phyloP scores from a whole-genome alignment of 2,329 filamentous ascomycete species.

The Penicillium digitatum region DNA sequence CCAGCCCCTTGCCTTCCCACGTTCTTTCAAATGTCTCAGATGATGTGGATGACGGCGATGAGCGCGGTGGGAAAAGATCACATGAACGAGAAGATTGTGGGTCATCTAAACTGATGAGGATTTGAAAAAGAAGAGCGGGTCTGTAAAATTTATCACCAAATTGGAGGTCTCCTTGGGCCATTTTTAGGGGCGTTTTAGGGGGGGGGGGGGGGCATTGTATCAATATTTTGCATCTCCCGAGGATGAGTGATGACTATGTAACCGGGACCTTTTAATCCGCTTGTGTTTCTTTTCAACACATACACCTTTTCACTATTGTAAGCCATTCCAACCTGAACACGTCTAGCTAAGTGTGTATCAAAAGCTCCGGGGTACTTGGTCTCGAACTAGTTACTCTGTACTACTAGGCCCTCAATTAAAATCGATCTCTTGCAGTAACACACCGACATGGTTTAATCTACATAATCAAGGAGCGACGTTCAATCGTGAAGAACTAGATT shows the following conservation, averaged over 20 bases:
- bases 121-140: background rate
- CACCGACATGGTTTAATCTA: background rate
- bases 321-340: background rate
- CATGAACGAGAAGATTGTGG: background rate
- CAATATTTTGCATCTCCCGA: background rate
- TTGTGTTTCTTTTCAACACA: no score
- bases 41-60: background rate
- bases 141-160: background rate
- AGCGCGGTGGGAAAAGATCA: background rate
- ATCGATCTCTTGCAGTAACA: background rate
- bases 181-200: background rate
- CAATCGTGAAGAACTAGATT: no score
- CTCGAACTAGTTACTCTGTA: background rate
- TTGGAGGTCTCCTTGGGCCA: background rate
- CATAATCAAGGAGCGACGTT: background rate
- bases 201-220: no score
- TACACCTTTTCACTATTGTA: no score
- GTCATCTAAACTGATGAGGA: background rate
- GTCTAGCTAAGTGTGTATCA: no score
- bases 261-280: no score
- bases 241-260: background rate
- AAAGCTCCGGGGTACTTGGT: background rate
- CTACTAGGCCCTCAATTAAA: background rate
- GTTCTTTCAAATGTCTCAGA: background rate
- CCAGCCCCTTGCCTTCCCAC: background rate